phyloP scores from a whole-genome alignment of 2,329 filamentous ascomycete genomes.

The Didymella pomorum region DNA sequence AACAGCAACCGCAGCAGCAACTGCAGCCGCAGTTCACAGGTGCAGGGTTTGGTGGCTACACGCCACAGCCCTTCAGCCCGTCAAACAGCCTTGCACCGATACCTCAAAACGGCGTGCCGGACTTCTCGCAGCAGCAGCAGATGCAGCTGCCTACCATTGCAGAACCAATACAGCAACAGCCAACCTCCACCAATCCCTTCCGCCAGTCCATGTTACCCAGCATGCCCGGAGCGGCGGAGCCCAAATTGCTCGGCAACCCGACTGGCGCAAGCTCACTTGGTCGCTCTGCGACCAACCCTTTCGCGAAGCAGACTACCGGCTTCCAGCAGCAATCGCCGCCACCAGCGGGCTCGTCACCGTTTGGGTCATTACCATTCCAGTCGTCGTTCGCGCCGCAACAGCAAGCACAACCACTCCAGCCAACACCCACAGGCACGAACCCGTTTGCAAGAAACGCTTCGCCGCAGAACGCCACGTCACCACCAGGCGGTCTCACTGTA shows the following conservation, averaged over 20 bases:
- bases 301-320: slow-evolving; percentile 69
- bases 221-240: slow-evolving; percentile 33
- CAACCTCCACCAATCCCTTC: slow-evolving; percentile 87
- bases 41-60: slow-evolving; percentile 84
- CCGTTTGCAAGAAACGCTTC: slow-evolving; percentile 69
- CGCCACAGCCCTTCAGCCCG: slow-evolving; percentile 65
- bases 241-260: slow-evolving; percentile 44
- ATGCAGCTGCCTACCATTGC: slow-evolving; percentile 44
- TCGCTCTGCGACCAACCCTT: slow-evolving; percentile 83
- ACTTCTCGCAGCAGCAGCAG: slow-evolving; percentile 53
- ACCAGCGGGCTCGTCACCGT: slow-evolving; percentile 38
- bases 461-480: slow-evolving; percentile 46
- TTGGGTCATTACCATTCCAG: slow-evolving; percentile 39
- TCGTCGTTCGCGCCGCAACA: slow-evolving; percentile 46
- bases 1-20: slow-evolving; percentile 56
- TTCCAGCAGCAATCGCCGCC: slow-evolving; percentile 40
- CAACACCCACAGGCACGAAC: slow-evolving; percentile 74
- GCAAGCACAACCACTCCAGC: slow-evolving; percentile 57
- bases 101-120: slow-evolving; percentile 58
- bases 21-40: slow-evolving; percentile 72
- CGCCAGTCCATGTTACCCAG: slow-evolving; percentile 80
- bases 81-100: slow-evolving; percentile 57
- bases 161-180: slow-evolving; percentile 57
- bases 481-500: slow-evolving; percentile 59
- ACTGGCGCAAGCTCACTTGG: slow-evolving; percentile 51